Evolutionary conservation across 768 basidiomycete genomes (phyloP).

Genomic region (Termitomyces bulborhizus): DNA sequence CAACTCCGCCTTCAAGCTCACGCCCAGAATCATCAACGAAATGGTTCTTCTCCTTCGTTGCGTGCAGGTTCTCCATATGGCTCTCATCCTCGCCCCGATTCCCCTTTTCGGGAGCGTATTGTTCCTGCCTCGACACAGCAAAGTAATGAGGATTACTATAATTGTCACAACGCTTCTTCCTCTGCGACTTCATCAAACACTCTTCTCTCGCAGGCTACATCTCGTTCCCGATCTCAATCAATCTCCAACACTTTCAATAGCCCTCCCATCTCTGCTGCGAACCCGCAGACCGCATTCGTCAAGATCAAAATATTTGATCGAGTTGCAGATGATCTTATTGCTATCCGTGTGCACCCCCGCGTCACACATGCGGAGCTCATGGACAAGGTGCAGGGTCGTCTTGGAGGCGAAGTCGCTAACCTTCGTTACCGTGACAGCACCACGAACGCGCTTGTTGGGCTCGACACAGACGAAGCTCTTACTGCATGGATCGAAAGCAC

Average conservation of each 20-base stretch:
- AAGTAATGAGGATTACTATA: conserved; percentile 21
- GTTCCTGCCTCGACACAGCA: conserved; percentile 20
- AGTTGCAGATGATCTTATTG: conserved; percentile 89
- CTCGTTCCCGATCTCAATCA: conserved; percentile 57
- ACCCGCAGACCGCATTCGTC: conserved; percentile 82
- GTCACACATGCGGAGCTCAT: conserved; percentile 84
- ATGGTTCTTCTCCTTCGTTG: conserved; percentile 43
- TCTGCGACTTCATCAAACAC: conserved; percentile 43
- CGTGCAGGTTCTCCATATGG: conserved; percentile 30
- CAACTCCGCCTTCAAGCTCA: conserved; percentile 35
- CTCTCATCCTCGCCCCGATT: conserved; percentile 38
- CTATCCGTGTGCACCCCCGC: conserved; percentile 91
- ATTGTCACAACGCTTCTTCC: conserved; percentile 16
- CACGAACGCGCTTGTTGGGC: conserved; percentile 55
- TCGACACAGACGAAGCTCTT: conserved; percentile 60
- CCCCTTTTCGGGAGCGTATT: conserved; percentile 28
- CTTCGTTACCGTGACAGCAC: conserved; percentile 74
- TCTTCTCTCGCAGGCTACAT: conserved; percentile 42
- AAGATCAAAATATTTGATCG: conserved; percentile 99
- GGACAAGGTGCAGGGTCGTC: conserved; percentile 84
- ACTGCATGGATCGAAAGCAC: conserved; percentile 70
- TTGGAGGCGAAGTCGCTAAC: conserved; percentile 64
- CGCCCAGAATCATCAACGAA: conserved; percentile 45
- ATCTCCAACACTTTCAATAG: conserved; percentile 51
- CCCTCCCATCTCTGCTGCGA: conserved; percentile 71